phyloP scores from a whole-genome alignment of 2,329 filamentous ascomycete species.

The Diaporthe sp. region DNA sequence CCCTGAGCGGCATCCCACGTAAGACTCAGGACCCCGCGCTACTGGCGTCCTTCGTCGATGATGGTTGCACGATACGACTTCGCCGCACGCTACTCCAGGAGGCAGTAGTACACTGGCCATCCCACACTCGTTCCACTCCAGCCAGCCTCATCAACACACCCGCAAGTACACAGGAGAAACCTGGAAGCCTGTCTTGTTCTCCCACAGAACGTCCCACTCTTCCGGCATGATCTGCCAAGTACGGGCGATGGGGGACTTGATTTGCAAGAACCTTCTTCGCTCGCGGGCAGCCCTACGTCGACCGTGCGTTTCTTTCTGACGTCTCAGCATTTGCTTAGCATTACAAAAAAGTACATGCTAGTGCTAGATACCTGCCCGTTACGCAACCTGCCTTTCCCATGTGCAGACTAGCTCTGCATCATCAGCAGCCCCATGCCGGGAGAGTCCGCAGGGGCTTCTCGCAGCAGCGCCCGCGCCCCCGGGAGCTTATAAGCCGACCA shows the following conservation, averaged over 20 bases:
- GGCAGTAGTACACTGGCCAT: neutral
- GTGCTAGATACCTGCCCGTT: constrained; percentile 3
- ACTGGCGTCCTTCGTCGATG: neutral
- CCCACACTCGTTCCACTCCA: neutral
- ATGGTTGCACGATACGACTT: constrained; percentile 13
- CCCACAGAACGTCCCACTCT: neutral
- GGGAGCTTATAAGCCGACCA: constrained; percentile 31
- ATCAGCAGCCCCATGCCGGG: constrained; percentile 10
- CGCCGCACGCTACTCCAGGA: neutral
- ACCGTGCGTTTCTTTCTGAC: constrained; percentile 21
- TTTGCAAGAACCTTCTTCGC: constrained; percentile 10
- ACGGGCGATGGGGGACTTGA: neutral
- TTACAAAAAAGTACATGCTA: neutral
- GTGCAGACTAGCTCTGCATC: constrained; percentile 29
- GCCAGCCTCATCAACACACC: constrained; percentile 5
- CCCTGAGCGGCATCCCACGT: neutral
- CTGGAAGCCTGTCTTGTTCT: neutral
- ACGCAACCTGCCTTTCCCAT: constrained; percentile 14
- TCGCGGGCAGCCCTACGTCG: constrained; percentile 11
- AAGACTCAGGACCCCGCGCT: neutral
- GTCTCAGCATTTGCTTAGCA: constrained; percentile 33
- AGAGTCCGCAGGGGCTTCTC: neutral
- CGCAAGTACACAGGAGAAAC: neutral
- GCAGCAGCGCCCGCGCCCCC: neutral
- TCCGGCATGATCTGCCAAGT: constrained; percentile 14